A percentile compares a stretch with the other conserved stretches of the same genome.
Evolutionary conservation across 78 protist genomes (phyloP).

Genomic region (Polysphondylium violaceum): DNA sequence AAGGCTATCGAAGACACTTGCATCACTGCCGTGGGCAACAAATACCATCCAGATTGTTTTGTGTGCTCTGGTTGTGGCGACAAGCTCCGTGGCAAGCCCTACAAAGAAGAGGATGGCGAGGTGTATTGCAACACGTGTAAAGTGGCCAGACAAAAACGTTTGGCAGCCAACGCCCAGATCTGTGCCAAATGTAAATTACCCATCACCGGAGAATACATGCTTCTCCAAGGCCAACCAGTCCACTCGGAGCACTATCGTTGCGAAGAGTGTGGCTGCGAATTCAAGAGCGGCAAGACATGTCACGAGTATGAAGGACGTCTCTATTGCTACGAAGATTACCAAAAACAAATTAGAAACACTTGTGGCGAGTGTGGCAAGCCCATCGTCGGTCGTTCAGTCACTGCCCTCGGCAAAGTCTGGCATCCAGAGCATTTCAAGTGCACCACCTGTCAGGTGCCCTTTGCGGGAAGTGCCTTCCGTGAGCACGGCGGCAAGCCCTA

Average conservation of each 20-base stretch:
- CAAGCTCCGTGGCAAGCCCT: constrained; percentile 51
- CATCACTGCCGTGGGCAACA: constrained; percentile 61
- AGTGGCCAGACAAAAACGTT: constrained; percentile 36
- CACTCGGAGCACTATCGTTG: constrained; percentile 88
- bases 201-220: constrained; percentile 82
- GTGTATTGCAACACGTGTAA: constrained; percentile 79
- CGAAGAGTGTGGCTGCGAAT: constrained; percentile 86
- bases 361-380: constrained; percentile 85
- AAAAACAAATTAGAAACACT: constrained; percentile 69
- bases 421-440: constrained; percentile 88
- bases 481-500: constrained; percentile 85
- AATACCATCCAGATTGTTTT: constrained; percentile 83
- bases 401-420: constrained; percentile 81
- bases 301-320: constrained; percentile 81
- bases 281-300: constrained; percentile 76
- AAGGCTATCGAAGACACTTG: constrained; percentile 81
- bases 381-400: constrained; percentile 85
- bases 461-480: constrained; percentile 82
- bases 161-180: constrained; percentile 53
- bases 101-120: constrained; percentile 87
- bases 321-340: constrained; percentile 85
- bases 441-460: constrained; percentile 81
- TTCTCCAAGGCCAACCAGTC: constrained; percentile 82
- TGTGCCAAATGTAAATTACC: constrained; percentile 85
- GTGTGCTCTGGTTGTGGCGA: constrained; percentile 74